These are phyloP conservation scores for Castanea crenata DNA, from an alignment of 306 rosid genomes.

Conservation along the genomic window DNA sequence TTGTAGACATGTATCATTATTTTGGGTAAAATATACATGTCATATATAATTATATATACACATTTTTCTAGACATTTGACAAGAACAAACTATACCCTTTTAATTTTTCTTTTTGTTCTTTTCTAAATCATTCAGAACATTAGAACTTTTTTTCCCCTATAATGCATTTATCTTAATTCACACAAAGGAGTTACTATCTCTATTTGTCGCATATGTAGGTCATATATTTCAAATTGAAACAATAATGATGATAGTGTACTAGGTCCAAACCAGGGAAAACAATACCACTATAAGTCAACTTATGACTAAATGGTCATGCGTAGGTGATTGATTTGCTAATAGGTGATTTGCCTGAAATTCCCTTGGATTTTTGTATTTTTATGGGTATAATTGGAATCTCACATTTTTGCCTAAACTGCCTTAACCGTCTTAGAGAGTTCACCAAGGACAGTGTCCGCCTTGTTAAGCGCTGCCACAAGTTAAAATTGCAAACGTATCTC, in stretches of 20 bases:
- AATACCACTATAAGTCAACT: constrained; percentile 4
- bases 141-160: neutral
- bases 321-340: neutral
- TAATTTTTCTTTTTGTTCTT: neutral
- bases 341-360: too few relatives aligned
- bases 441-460: too few relatives aligned
- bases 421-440: constrained; percentile 11
- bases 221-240: neutral
- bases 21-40: too few relatives aligned
- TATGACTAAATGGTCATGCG: neutral
- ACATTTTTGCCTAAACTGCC: too few relatives aligned
- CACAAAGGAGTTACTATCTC: neutral
- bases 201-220: neutral
- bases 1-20: neutral
- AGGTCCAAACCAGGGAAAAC: neutral
- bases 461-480: too few relatives aligned
- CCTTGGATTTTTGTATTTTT: too few relatives aligned
- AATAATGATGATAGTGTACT: neutral
- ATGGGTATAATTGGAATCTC: too few relatives aligned
- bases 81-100: neutral
- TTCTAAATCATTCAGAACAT: neutral
- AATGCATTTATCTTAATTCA: neutral
- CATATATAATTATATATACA: neutral
- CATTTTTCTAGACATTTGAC: constrained; percentile 6
- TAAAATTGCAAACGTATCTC: too few relatives aligned